A percentile compares a stretch with the other conserved stretches of the same genome.
Conservation (phyloP, 768 basidiomycete species). For the Suillus fuscotomentosus region DNA sequence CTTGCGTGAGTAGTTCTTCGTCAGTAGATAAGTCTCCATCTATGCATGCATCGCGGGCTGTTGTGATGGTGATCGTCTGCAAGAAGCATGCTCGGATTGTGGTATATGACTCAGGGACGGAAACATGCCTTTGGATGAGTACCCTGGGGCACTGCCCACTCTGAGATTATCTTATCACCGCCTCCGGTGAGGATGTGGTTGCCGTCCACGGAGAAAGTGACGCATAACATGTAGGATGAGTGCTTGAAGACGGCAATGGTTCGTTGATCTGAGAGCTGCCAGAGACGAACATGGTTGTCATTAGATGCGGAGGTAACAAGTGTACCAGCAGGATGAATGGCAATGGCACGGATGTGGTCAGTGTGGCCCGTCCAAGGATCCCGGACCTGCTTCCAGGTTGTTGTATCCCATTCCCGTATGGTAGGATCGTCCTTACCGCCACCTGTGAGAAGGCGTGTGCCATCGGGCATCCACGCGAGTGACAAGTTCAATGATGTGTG, state of each 20-base stretch:
- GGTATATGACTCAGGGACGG: no score
- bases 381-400: background rate
- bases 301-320: background rate
- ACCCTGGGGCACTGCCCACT: background rate
- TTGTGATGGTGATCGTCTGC: no score
- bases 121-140: no score
- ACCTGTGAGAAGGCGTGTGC: background rate
- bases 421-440: fast-evolving
- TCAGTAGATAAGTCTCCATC: no score
- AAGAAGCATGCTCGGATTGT: no score
- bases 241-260: background rate
- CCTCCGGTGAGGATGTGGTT: background rate
- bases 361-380: background rate
- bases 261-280: background rate
- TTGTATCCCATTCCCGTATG: background rate
- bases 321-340: background rate
- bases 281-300: background rate
- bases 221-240: fast-evolving
- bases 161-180: fast-evolving
- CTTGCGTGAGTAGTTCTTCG: no score
- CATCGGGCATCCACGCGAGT: background rate
- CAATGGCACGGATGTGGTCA: background rate
- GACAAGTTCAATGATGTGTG: background rate
- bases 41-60: no score
- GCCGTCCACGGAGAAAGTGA: background rate